Conservation (phyloP, 2,329 filamentous ascomycete species). For the Epichloe uncinata region DNA sequence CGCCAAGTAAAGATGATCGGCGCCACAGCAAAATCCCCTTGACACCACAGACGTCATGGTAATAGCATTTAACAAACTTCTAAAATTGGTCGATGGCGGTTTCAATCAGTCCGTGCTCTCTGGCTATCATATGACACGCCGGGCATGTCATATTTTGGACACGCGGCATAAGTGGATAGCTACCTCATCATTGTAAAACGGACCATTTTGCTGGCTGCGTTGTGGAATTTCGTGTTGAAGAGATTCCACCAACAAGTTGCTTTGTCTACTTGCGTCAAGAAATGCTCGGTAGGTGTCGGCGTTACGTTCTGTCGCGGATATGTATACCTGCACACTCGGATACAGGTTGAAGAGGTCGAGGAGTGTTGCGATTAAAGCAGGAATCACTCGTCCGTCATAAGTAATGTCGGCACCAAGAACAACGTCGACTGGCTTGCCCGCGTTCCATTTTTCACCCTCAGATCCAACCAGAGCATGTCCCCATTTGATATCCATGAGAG, state of each 20-base stretch:
- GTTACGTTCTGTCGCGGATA: slow-evolving; percentile 61
- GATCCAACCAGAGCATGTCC: slow-evolving; percentile 45
- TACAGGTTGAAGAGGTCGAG: slow-evolving; percentile 46
- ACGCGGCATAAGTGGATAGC: slow-evolving; percentile 40
- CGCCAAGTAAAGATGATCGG: neutral
- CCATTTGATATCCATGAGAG: slow-evolving; percentile 48
- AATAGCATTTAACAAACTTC: neutral
- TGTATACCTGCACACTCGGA: slow-evolving; percentile 43
- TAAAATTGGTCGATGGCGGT: too few relatives aligned
- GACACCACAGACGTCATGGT: neutral
- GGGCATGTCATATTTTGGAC: slow-evolving; percentile 7
- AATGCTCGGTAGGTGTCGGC: slow-evolving; percentile 54
- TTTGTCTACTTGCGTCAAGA: slow-evolving; percentile 40
- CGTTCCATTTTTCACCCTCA: slow-evolving; percentile 41
- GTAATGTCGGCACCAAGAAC: slow-evolving; percentile 68
- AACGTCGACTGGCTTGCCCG: slow-evolving; percentile 39
- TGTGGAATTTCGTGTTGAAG: slow-evolving; percentile 28
- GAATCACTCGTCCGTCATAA: slow-evolving; percentile 54
- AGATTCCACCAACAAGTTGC: slow-evolving; percentile 28
- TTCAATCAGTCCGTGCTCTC: too few relatives aligned
- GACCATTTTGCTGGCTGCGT: slow-evolving; percentile 37
- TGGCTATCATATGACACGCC: too few relatives aligned
- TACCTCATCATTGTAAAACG: slow-evolving; percentile 49
- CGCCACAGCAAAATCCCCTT: neutral
- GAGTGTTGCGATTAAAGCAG: slow-evolving; percentile 51